Evolutionary conservation across 1,284 basidiomycete species (phyloP).

Genomic region (Volvariella volvacea): DNA sequence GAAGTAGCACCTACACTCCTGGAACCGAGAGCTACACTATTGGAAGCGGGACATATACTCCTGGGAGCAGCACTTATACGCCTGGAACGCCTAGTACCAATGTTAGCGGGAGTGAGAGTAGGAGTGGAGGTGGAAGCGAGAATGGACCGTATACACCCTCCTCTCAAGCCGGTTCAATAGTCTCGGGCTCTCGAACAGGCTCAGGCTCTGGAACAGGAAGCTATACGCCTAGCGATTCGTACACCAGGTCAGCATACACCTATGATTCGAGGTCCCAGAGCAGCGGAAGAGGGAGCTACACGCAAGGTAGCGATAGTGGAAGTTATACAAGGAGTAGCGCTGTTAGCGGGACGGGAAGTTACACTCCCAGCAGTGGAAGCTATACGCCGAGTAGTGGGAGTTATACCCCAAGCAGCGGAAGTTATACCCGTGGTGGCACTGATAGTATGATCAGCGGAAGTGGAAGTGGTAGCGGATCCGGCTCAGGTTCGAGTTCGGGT

Average conservation of each 20-base stretch:
- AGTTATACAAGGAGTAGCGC: constrained; percentile 18
- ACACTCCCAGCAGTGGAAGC: constrained; percentile 6
- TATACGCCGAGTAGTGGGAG: constrained; percentile 4
- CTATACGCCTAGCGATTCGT: constrained; percentile 13
- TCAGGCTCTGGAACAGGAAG: constrained; percentile 19
- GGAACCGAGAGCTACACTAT: constrained; percentile 1
- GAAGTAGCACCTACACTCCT: constrained; percentile 3
- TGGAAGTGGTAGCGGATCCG: constrained; percentile 11
- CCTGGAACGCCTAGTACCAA: too few relatives aligned
- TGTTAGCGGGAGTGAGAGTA: constrained; percentile 13
- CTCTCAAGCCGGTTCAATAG: constrained; percentile 36
- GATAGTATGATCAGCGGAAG: constrained; percentile 11
- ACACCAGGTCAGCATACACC: background rate
- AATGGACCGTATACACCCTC: constrained; percentile 20
- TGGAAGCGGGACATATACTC: too few relatives aligned
- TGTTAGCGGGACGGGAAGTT: constrained; percentile 9
- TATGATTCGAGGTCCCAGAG: background rate
- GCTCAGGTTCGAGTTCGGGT: too few relatives aligned
- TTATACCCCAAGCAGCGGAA: constrained; percentile 12
- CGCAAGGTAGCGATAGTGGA: constrained; percentile 17
- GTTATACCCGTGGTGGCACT: constrained; percentile 14
- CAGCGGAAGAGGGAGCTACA: constrained; percentile 16
- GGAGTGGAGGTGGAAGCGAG: too few relatives aligned
- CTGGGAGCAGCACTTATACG: too few relatives aligned
- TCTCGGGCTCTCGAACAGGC: too few relatives aligned